Percentiles rank a stretch among this genome's conserved stretches.
phyloP scores from a whole-genome alignment of 1,284 basidiomycete species.

The Moniliella sp. region DNA sequence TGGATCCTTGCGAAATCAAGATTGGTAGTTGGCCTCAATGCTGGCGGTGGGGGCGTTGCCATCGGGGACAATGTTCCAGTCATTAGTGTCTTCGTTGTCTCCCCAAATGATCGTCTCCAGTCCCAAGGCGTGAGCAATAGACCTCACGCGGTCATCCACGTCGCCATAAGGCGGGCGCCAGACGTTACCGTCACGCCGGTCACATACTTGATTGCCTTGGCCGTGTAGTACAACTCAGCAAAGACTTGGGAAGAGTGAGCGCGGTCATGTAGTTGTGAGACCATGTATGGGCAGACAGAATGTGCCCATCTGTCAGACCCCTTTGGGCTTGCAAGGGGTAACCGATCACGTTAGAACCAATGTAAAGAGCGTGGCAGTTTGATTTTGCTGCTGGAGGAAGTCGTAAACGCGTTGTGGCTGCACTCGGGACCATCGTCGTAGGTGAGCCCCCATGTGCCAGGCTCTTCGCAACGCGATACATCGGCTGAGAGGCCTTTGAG shows the following conservation, averaged over 20 bases:
- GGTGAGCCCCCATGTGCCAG: slow-evolving; percentile 39
- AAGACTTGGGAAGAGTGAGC: slow-evolving; percentile 68
- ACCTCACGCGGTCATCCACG: slow-evolving; percentile 31
- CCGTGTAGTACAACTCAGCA: slow-evolving; percentile 78
- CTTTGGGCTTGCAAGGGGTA: too few relatives aligned
- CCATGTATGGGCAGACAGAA: slow-evolving; percentile 37
- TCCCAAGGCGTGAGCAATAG: slow-evolving; percentile 20
- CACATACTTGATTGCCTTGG: slow-evolving; percentile 49
- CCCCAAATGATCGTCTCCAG: slow-evolving; percentile 32
- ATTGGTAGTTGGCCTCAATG: too few relatives aligned
- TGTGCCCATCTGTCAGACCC: slow-evolving; percentile 42
- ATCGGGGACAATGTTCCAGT: too few relatives aligned
- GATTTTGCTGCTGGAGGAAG: too few relatives aligned
- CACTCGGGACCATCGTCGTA: slow-evolving; percentile 40
- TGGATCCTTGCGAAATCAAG: too few relatives aligned
- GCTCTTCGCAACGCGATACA: slow-evolving; percentile 36
- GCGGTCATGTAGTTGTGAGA: slow-evolving; percentile 46
- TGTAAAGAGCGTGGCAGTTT: too few relatives aligned
- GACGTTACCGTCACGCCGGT: slow-evolving; percentile 35
- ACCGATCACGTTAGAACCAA: too few relatives aligned
- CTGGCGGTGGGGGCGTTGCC: too few relatives aligned
- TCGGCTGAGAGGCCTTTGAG: too few relatives aligned
- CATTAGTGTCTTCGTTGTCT: slow-evolving; percentile 26
- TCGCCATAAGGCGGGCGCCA: slow-evolving; percentile 31
- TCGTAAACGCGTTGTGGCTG: too few relatives aligned